Conservation (phyloP, 83 land plant genomes). For the Picea abies region DNA sequence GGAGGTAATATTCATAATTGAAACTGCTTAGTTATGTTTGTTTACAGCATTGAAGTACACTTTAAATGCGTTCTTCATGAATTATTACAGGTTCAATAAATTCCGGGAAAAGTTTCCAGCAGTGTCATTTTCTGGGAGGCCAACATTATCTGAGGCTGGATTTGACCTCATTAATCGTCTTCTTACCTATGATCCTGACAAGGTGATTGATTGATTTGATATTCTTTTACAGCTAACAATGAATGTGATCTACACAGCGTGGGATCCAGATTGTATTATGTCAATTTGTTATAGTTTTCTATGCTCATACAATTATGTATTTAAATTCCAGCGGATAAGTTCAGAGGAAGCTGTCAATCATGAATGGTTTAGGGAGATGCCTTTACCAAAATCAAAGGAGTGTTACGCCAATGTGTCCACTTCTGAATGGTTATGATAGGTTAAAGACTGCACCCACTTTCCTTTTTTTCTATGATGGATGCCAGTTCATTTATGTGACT, state of each 20-base stretch:
- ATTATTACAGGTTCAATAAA: slow-evolving; percentile 28
- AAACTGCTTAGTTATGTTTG: not conserved
- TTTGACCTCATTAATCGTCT: slow-evolving; percentile 73
- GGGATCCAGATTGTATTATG: too few relatives aligned
- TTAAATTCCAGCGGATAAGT: slow-evolving; percentile 72
- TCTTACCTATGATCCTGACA: slow-evolving; percentile 74
- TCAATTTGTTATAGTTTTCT: not conserved
- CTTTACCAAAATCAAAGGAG: slow-evolving; percentile 82
- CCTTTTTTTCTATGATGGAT: not conserved
- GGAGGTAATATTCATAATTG: too few relatives aligned
- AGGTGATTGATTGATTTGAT: slow-evolving; percentile 35
- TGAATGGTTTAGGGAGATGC: slow-evolving; percentile 88
- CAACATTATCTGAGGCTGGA: slow-evolving; percentile 70
- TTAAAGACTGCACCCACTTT: not conserved
- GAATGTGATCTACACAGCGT: too few relatives aligned
- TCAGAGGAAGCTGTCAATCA: slow-evolving; percentile 88
- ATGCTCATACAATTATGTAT: not conserved
- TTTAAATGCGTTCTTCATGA: not conserved
- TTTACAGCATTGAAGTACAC: not conserved
- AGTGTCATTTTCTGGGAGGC: slow-evolving; percentile 62
- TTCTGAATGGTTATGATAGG: slow-evolving; percentile 71
- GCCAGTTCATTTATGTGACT: not conserved
- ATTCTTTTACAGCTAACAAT: too few relatives aligned
- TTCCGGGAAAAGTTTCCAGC: slow-evolving; percentile 53
- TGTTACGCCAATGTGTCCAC: slow-evolving; percentile 84